Percentiles rank a stretch among this genome's conserved stretches.
Evolutionary conservation across 2,329 filamentous ascomycete species (phyloP).

Genomic region (Curvularia eragrostidis): DNA sequence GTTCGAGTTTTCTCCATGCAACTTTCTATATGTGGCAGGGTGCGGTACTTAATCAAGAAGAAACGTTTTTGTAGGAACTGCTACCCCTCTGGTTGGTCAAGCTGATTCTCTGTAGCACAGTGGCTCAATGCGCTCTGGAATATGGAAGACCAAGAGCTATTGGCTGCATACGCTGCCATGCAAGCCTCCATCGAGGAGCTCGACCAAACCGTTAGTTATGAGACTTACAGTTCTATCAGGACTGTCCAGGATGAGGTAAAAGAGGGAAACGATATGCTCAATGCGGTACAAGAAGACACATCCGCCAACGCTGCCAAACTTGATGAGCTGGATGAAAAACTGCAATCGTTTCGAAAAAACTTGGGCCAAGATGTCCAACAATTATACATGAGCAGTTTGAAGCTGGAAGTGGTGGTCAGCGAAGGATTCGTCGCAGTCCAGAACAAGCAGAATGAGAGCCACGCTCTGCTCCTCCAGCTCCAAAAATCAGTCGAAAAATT

Average conservation of each 20-base stretch:
- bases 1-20: slow-evolving; percentile 5
- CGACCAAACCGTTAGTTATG: slow-evolving; percentile 14
- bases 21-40: slow-evolving; percentile 4
- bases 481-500: neutral
- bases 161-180: slow-evolving; percentile 19
- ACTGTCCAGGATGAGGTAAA: slow-evolving; percentile 1
- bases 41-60: neutral
- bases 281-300: neutral
- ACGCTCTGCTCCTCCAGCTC: neutral
- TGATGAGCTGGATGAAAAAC: neutral
- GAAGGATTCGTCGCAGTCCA: slow-evolving; percentile 4
- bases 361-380: neutral
- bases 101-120: slow-evolving; percentile 1
- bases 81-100: too few species aligned
- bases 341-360: neutral
- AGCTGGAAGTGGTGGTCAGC: neutral
- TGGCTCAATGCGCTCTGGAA: slow-evolving; percentile 24
- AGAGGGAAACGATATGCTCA: slow-evolving; percentile 5
- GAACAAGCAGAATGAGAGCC: neutral
- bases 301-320: slow-evolving; percentile 1
- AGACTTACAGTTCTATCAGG: slow-evolving; percentile 15
- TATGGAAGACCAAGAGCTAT: slow-evolving; percentile 20
- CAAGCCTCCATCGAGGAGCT: slow-evolving; percentile 23
- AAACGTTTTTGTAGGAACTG: slow-evolving; percentile 8
- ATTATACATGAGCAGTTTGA: slow-evolving; percentile 4